Conservation (phyloP, 371 early-diverging fungal species). For the Mortierella sp. region DNA sequence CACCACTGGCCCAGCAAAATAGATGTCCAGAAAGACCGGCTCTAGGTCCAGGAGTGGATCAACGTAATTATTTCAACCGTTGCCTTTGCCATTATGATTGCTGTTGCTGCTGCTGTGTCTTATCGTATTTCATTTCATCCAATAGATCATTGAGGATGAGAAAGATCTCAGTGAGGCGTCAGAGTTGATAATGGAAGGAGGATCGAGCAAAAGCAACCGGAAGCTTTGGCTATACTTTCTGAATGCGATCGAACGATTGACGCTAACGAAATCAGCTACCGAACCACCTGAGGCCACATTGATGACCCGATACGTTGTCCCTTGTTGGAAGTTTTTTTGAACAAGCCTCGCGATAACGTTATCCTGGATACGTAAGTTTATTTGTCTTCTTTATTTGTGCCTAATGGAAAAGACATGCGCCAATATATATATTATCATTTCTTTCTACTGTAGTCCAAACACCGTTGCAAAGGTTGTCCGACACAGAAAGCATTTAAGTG, state of each 20-base stretch:
- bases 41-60: background rate
- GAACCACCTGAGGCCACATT: background rate
- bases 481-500: background rate
- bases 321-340: background rate
- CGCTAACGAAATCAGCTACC: background rate
- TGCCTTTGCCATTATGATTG: background rate
- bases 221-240: background rate
- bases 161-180: background rate
- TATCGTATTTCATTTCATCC: background rate
- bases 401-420: no score
- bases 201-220: background rate
- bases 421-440: no score
- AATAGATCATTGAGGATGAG: background rate
- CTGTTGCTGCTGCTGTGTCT: background rate
- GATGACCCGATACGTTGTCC: background rate
- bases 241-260: background rate
- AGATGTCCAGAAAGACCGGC: background rate
- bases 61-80: background rate
- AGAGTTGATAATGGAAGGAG: background rate
- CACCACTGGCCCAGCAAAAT: background rate
- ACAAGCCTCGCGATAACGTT: background rate
- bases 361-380: background rate
- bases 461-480: background rate
- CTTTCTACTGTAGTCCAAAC: background rate
- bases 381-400: background rate